Evolutionary conservation across 805 yeast species (phyloP).

Genomic region (Candida wancherniae): DNA sequence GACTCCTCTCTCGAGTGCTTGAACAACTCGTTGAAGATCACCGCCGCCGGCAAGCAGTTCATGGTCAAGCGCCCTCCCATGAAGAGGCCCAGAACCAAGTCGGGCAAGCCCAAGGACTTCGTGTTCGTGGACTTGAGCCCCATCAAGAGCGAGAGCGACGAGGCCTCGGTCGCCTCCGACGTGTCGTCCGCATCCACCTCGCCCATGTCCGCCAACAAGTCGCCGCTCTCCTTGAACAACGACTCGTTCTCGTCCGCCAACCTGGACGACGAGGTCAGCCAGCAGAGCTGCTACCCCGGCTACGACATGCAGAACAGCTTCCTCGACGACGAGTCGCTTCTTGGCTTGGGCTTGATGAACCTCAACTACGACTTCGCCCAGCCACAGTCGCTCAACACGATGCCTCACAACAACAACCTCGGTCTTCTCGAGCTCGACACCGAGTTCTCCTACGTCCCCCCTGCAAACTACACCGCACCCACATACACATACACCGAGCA

Average conservation of each 20-base stretch:
- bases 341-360: slow-evolving; percentile 30
- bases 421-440: not conserved
- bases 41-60: slow-evolving; percentile 36
- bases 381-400: slow-evolving; percentile 1
- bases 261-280: slow-evolving; percentile 4
- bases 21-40: slow-evolving; percentile 38
- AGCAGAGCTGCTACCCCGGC: slow-evolving; percentile 3
- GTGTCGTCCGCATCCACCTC: slow-evolving; percentile 14
- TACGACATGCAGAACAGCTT: slow-evolving; percentile 6
- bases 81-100: slow-evolving; percentile 41
- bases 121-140: slow-evolving; percentile 45
- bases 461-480: not conserved
- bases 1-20: slow-evolving; percentile 34
- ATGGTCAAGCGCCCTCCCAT: slow-evolving; percentile 35
- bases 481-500: not conserved
- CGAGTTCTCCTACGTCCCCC: slow-evolving; percentile 1
- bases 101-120: slow-evolving; percentile 43
- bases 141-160: slow-evolving; percentile 25
- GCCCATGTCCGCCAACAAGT: slow-evolving; percentile 5
- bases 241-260: slow-evolving; percentile 3
- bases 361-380: slow-evolving; percentile 15
- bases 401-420: slow-evolving; percentile 2
- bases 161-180: slow-evolving; percentile 18
- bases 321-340: slow-evolving; percentile 8
- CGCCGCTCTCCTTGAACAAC: slow-evolving; percentile 11